Conservation (phyloP, 176 grass and related monocot genomes). For the Carex pumila region DNA sequence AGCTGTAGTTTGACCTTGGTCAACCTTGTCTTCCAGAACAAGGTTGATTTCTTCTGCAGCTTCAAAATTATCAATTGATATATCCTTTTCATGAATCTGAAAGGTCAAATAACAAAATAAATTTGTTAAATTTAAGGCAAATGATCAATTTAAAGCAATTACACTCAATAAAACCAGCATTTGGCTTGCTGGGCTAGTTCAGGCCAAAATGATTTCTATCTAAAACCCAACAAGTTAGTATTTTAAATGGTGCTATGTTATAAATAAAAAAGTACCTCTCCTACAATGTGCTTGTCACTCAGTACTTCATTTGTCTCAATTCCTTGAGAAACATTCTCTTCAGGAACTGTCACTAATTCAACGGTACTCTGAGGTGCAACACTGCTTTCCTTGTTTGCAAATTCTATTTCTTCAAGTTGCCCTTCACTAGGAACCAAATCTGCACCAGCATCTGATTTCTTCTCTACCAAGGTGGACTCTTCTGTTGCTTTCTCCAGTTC, state of each 20-base stretch:
- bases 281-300: constrained; percentile 19
- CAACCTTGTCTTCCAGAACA: constrained; percentile 16
- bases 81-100: constrained; percentile 5
- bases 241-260: background rate
- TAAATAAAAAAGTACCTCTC: background rate
- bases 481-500: background rate
- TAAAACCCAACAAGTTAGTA: background rate
- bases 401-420: constrained; percentile 13
- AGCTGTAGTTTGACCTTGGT: constrained; percentile 9
- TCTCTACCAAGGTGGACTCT: background rate
- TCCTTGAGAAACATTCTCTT: background rate
- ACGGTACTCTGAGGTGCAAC: background rate
- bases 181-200: background rate
- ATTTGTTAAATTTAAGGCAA: background rate
- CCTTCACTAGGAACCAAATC: background rate
- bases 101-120: background rate
- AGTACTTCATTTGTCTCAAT: constrained; percentile 6
- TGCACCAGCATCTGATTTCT: background rate
- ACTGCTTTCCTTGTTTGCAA: background rate
- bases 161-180: background rate
- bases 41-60: background rate
- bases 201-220: background rate
- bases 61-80: background rate
- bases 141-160: background rate
- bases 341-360: background rate